Evolutionary conservation across 495 filamentous ascomycete species (phyloP).

Genomic region (Aspergillus avenaceus): DNA sequence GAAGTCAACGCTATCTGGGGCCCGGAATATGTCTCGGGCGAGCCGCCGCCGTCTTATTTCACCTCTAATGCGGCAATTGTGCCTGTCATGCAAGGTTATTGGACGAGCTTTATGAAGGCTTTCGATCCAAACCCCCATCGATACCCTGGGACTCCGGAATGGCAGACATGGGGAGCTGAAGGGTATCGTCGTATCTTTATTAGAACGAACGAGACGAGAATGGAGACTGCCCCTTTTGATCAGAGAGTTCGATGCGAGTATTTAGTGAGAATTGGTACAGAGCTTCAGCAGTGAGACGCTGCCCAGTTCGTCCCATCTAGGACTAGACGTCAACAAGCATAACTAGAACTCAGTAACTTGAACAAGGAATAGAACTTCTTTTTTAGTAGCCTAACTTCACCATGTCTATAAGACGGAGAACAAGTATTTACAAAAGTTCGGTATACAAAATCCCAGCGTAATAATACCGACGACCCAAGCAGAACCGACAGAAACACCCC

Average conservation of each 20-base stretch:
- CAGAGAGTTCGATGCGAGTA: slow-evolving; percentile 50
- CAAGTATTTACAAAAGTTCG: slow-evolving; percentile 9
- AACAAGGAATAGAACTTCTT: slow-evolving; percentile 1
- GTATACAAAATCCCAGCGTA: slow-evolving; percentile 12
- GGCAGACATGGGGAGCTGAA: slow-evolving; percentile 40
- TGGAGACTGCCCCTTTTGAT: slow-evolving; percentile 49
- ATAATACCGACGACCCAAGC: not conserved
- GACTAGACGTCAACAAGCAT: no score
- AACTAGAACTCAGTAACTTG: no score
- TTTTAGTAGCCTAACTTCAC: not conserved
- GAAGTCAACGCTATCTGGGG: slow-evolving; percentile 63
- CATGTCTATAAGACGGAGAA: not conserved
- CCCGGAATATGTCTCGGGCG: slow-evolving; percentile 34
- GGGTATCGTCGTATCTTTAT: slow-evolving; percentile 48
- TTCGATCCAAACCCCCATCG: slow-evolving; percentile 60
- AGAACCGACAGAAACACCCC: not conserved
- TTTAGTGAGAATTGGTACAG: slow-evolving; percentile 47
- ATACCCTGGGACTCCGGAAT: slow-evolving; percentile 38
- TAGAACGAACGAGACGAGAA: slow-evolving; percentile 49
- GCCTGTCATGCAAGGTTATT: slow-evolving; percentile 61
- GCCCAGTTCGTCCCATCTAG: no score
- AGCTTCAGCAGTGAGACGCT: slow-evolving; percentile 46
- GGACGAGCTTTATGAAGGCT: slow-evolving; percentile 62
- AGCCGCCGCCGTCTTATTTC: slow-evolving; percentile 50
- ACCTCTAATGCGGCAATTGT: slow-evolving; percentile 48